Percentiles rank a stretch among this genome's conserved stretches.
Conservation (phyloP, 2,329 filamentous ascomycete genomes). For the Pseudogymnoascus destructans region DNA sequence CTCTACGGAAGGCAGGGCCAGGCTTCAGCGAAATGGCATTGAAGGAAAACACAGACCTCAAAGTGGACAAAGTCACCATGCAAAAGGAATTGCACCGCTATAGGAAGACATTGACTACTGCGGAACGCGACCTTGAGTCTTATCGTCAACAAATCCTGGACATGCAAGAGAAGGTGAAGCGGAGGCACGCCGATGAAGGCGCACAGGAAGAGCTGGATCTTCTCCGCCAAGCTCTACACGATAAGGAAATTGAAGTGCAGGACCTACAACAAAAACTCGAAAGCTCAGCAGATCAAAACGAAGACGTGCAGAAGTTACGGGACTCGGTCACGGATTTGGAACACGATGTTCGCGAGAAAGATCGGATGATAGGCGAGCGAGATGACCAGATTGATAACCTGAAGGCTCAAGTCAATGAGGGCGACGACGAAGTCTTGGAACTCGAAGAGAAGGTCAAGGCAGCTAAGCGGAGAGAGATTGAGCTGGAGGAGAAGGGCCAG, state of each 20-base stretch:
- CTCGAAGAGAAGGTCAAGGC: slow-evolving; percentile 48
- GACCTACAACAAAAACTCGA: slow-evolving; percentile 47
- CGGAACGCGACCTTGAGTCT: slow-evolving; percentile 74
- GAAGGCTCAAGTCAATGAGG: slow-evolving; percentile 40
- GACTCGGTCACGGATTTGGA: slow-evolving; percentile 68
- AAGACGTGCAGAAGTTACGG: slow-evolving; percentile 51
- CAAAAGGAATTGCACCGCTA: slow-evolving; percentile 75
- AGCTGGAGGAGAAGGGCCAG: slow-evolving; percentile 44
- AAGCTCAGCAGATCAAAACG: slow-evolving; percentile 40
- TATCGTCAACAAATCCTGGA: slow-evolving; percentile 74
- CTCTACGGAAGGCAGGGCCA: slow-evolving; percentile 71
- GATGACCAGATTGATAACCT: slow-evolving; percentile 62
- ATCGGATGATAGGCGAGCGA: slow-evolving; percentile 56
- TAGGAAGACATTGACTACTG: slow-evolving; percentile 68
- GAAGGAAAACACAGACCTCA: slow-evolving; percentile 91
- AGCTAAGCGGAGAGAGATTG: slow-evolving; percentile 36
- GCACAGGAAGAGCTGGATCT: slow-evolving; percentile 48
- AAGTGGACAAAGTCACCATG: slow-evolving; percentile 84
- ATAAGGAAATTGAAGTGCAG: slow-evolving; percentile 35
- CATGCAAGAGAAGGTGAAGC: slow-evolving; percentile 68
- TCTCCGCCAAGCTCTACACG: slow-evolving; percentile 42
- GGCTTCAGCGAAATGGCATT: slow-evolving; percentile 81
- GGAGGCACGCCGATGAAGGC: slow-evolving; percentile 58
- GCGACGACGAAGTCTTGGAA: slow-evolving; percentile 38
- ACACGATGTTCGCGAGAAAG: slow-evolving; percentile 61